Evolutionary conservation across 208 protist species (phyloP).

Genomic region (Wallacemonas sp.): DNA sequence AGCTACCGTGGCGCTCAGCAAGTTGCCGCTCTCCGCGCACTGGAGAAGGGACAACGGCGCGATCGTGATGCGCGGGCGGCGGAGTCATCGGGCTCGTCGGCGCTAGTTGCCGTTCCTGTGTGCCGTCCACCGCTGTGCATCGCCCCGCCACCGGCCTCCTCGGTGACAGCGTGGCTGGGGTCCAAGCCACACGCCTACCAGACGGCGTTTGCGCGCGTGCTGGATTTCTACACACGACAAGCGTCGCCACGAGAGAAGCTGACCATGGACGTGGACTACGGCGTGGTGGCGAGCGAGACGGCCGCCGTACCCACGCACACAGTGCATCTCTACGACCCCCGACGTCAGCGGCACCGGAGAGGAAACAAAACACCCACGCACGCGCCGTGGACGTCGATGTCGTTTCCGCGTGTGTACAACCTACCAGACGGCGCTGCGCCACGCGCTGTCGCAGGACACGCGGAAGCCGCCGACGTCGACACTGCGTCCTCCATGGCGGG

Average conservation of each 20-base stretch:
- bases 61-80: neutral
- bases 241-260: neutral
- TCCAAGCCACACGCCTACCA: neutral
- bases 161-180: neutral
- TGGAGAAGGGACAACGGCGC: neutral
- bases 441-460: too few relatives aligned
- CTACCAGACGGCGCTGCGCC: neutral
- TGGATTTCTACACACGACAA: neutral
- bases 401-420: neutral
- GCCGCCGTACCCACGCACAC: too few relatives aligned
- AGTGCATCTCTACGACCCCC: neutral
- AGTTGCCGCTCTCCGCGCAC: neutral
- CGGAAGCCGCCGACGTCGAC: too few relatives aligned
- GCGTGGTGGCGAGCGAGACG: too few relatives aligned
- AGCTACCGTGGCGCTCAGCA: conserved; percentile 1
- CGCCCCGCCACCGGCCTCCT: neutral
- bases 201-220: neutral
- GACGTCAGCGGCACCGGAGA: too few relatives aligned
- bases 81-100: neutral
- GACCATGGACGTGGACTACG: neutral
- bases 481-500: too few relatives aligned
- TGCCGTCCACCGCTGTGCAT: neutral
- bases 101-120: neutral
- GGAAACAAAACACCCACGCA: too few relatives aligned
- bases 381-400: too few relatives aligned